Conservation (phyloP, 2,329 filamentous ascomycete species). For the Cryoendolithus antarcticus region DNA sequence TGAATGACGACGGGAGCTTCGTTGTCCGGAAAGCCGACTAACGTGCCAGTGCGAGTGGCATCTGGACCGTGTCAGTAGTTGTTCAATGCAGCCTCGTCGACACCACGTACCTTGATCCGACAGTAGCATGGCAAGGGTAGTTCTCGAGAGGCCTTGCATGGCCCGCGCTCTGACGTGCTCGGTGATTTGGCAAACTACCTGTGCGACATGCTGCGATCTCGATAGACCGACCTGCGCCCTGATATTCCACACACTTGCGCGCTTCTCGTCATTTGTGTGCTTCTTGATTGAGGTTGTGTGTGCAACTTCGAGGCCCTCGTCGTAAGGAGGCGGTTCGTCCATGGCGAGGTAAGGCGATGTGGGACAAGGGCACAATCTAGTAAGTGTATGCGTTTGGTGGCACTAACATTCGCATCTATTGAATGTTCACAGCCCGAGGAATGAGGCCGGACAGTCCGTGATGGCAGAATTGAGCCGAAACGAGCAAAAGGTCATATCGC, state of each 20-base stretch:
- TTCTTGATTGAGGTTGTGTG: constrained; percentile 1
- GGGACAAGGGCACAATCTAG: too few species aligned
- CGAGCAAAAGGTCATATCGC: too few species aligned
- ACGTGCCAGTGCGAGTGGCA: constrained; percentile 12
- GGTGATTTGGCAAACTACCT: constrained; percentile 14
- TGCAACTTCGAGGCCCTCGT: constrained; percentile 10
- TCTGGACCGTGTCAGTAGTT: constrained; percentile 6
- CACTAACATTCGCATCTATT: too few species aligned
- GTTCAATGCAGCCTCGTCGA: background rate
- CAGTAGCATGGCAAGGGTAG: constrained; percentile 20
- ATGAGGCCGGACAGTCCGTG: too few species aligned
- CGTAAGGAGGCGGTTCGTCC: constrained; percentile 20
- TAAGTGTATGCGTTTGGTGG: too few species aligned
- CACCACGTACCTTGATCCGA: constrained; percentile 18
- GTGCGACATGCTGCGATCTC: constrained; percentile 20
- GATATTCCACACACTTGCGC: constrained; percentile 14
- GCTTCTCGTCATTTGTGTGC: constrained; percentile 9
- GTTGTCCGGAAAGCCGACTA: constrained; percentile 16
- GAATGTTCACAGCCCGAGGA: too few species aligned
- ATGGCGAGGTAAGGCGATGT: constrained; percentile 2
- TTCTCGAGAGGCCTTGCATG: constrained; percentile 16
- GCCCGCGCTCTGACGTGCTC: constrained; percentile 16
- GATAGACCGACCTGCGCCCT: constrained; percentile 18
- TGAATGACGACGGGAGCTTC: constrained; percentile 18
- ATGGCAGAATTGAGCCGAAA: too few species aligned